A percentile compares a stretch with the other conserved stretches of the same genome.
Evolutionary conservation across 179 eudicot genomes (phyloP).

Genomic region (Dionaea muscipula): DNA sequence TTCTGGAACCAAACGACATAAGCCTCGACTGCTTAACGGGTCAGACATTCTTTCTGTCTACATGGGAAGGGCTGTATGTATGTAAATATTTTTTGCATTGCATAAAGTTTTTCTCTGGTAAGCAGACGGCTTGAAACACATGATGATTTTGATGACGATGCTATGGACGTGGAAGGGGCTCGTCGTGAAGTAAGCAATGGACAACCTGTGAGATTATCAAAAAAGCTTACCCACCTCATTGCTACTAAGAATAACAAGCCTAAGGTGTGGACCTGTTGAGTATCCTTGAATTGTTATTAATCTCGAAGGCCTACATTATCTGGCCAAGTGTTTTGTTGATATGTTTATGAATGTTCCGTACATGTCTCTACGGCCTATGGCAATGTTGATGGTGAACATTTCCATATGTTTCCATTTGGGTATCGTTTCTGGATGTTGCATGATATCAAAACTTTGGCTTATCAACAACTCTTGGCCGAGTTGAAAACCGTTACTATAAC

Average conservation of each 20-base stretch:
- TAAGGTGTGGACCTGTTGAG: conserved; percentile 24
- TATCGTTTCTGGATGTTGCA: too few species aligned
- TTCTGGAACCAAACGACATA: conserved; percentile 22
- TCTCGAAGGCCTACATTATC: too few species aligned
- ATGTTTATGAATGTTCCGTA: background rate
- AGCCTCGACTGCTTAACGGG: conserved; percentile 34
- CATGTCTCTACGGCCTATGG: too few species aligned
- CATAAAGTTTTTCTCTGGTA: background rate
- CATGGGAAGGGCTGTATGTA: background rate
- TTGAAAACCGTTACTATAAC: too few species aligned
- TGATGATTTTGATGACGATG: conserved; percentile 86
- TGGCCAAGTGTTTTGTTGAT: background rate
- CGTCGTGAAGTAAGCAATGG: conserved; percentile 19
- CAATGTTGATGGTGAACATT: too few species aligned
- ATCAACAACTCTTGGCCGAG: too few species aligned
- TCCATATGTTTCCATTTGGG: too few species aligned
- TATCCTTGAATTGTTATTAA: background rate
- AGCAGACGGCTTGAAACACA: conserved; percentile 62
- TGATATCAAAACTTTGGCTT: too few species aligned
- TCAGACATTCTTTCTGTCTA: background rate
- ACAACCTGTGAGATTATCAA: conserved; percentile 17
- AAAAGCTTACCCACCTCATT: conserved; percentile 39
- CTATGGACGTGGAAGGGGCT: conserved; percentile 30
- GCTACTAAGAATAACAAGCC: conserved; percentile 27
- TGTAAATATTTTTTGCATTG: background rate